These are phyloP conservation scores for Stylosanthes scabra DNA, from an alignment of 331 rosid genomes.

Conservation along the genomic window DNA sequence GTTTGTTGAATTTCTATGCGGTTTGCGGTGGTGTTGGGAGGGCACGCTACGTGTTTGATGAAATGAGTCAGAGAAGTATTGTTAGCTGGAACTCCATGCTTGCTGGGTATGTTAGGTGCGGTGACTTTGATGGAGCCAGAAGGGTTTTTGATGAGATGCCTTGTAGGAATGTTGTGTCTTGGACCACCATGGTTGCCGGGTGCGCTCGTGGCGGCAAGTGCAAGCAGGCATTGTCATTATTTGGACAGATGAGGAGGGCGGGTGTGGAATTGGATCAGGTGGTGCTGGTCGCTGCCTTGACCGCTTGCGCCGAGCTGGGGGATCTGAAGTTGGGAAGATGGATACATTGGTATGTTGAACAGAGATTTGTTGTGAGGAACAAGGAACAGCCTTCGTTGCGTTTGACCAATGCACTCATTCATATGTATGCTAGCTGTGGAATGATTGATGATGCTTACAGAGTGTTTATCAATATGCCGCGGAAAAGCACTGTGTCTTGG, in stretches of 20 bases:
- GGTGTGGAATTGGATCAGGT: slow-evolving; percentile 69
- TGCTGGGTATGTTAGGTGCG: slow-evolving; percentile 55
- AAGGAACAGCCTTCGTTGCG: slow-evolving; percentile 47
- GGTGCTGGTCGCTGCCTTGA: slow-evolving; percentile 65
- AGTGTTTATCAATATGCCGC: slow-evolving; percentile 61
- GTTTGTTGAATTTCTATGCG: slow-evolving; percentile 59
- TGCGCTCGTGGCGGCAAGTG: slow-evolving; percentile 59
- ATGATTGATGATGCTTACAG: slow-evolving; percentile 57
- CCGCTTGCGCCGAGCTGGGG: slow-evolving; percentile 80
- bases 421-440: slow-evolving; percentile 84
- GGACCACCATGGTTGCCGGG: slow-evolving; percentile 80
- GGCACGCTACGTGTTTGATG: slow-evolving; percentile 70
- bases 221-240: slow-evolving; percentile 61
- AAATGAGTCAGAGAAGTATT: slow-evolving; percentile 64
- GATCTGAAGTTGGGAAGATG: slow-evolving; percentile 73
- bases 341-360: slow-evolving; percentile 62
- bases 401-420: slow-evolving; percentile 75
- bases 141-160: slow-evolving; percentile 67
- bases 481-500: slow-evolving; percentile 72
- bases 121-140: slow-evolving; percentile 55
- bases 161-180: slow-evolving; percentile 63
- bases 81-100: slow-evolving; percentile 80
- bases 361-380: slow-evolving; percentile 40
- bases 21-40: slow-evolving; percentile 32
- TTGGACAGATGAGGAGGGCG: slow-evolving; percentile 71